Base-by-base conservation (phyloP, 2,329 filamentous ascomycete genomes). In the Sarocladiaceae sp. region DNA sequence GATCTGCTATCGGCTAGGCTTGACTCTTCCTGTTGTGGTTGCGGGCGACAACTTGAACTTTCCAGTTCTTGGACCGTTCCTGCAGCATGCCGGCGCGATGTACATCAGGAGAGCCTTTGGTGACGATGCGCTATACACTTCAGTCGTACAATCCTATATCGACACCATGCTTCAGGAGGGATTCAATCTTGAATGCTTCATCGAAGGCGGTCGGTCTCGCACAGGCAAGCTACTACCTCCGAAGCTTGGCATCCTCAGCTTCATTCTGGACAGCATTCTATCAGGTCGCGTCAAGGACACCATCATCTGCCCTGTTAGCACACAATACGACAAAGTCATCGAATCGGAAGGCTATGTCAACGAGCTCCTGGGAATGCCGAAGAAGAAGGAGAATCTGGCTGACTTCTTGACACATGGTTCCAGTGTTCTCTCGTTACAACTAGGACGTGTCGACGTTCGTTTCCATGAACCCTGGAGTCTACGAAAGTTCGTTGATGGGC, bases 311-410 rank as follows among this genome's bases (percentile, higher is more conserved):
- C 94, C 94, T 0, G 94, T 99, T 42, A 95, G 89, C 67, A 97
- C 92, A 1, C 94, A 99, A 66, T 99, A 99, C 65, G 94, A 99
- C 75, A 99, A 97, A 65, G 94, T 99, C 52, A 95, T 99, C 54
- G 94, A 99, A 68, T 96, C 95, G 1, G 91, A 96, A 68, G 94
- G 91, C 4, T 99, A 99, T 63, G 93, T 97, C 40, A 94, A 86
- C 29, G 94, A 99, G 67, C 80, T 99, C 2, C 79, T 99, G 1
- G 94, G 94, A 3, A 86, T 95, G 56, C 94, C 94, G 0, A 99
- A 99, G 70, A 90, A 90, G 62, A 96, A 96, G 65, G 94, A 99
- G 65, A 97, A 96, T 56, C 73, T 99, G 33, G 82, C 85, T 29
- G 90, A 95, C 62, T 96, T 99, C 60, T 71, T 99, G n/a, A 87